phyloP scores from a whole-genome alignment of 345 rosid genomes.

The Fremontodendron californicum region DNA sequence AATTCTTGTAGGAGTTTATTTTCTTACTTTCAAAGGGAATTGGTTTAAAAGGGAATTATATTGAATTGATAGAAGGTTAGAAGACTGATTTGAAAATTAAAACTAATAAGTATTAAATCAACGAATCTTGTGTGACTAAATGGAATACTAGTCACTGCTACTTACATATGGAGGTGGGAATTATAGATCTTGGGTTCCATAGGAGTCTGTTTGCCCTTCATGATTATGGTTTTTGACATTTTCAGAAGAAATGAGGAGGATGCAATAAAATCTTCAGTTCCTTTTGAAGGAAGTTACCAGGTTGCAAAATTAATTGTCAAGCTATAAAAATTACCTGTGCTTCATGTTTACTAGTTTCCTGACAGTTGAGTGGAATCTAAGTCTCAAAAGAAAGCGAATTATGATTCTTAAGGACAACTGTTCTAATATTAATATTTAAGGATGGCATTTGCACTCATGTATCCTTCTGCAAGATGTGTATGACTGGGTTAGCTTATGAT shows the following conservation, averaged over 20 bases:
- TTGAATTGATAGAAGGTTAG: background rate
- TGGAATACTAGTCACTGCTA: background rate
- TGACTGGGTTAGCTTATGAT: background rate
- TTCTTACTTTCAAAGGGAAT: background rate
- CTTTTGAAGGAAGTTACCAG: background rate
- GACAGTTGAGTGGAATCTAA: background rate
- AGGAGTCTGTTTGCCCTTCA: background rate
- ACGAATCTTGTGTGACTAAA: background rate
- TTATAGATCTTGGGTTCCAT: background rate
- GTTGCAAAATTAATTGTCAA: slow-evolving; percentile 1
- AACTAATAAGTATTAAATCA: background rate
- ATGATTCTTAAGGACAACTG: background rate
- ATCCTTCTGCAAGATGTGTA: background rate
- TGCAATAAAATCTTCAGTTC: background rate
- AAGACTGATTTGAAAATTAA: background rate
- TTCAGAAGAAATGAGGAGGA: background rate
- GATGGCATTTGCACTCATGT: background rate
- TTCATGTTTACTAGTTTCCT: background rate
- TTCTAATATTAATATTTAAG: background rate
- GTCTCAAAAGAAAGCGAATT: background rate
- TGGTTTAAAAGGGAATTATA: background rate
- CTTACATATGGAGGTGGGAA: background rate
- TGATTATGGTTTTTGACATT: background rate
- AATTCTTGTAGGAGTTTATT: background rate
- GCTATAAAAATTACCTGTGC: background rate